Evolutionary conservation across 2,329 filamentous ascomycete genomes (phyloP).

Genomic region (Alternaria viburni): DNA sequence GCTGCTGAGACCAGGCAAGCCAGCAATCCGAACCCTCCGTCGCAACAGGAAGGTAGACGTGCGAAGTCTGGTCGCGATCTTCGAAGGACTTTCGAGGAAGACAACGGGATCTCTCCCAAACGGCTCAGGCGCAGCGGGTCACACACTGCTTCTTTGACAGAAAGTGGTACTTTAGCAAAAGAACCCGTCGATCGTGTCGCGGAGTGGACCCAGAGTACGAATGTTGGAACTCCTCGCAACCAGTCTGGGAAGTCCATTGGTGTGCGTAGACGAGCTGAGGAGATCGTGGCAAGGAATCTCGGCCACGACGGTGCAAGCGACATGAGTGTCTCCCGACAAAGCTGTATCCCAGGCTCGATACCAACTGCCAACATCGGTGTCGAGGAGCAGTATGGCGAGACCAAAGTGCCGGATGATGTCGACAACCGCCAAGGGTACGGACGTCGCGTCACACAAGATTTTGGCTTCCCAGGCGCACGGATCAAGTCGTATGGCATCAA

Average conservation of each 20-base stretch:
- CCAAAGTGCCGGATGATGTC: slow-evolving; percentile 32
- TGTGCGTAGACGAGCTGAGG: slow-evolving; percentile 8
- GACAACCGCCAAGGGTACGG: slow-evolving; percentile 41
- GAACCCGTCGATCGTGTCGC: neutral
- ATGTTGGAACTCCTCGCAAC: slow-evolving; percentile 3
- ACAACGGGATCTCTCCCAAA: neutral
- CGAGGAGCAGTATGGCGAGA: slow-evolving; percentile 19
- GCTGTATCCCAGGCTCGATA: slow-evolving; percentile 5
- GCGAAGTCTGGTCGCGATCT: slow-evolving; percentile 25
- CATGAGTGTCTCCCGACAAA: slow-evolving; percentile 16
- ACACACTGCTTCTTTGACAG: slow-evolving; percentile 16
- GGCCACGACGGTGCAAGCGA: slow-evolving; percentile 35
- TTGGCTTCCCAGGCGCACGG: slow-evolving; percentile 42
- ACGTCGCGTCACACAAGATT: slow-evolving; percentile 40
- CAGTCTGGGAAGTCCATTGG: slow-evolving; percentile 15
- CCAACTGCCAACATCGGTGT: slow-evolving; percentile 16
- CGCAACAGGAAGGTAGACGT: slow-evolving; percentile 11
- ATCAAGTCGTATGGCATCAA: slow-evolving; percentile 28
- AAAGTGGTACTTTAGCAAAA: slow-evolving; percentile 6
- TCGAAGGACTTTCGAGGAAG: slow-evolving; percentile 26
- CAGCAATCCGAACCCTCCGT: neutral
- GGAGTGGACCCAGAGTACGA: slow-evolving; percentile 6
- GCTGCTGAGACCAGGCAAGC: slow-evolving; percentile 28
- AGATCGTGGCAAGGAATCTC: slow-evolving; percentile 20
- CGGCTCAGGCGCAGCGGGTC: slow-evolving; percentile 14